Evolutionary conservation across 352 stramenopile genomes (phyloP), one percentile per base, ranked within the genome.

Genomic region (Aphanomyces stellatus): DNA sequence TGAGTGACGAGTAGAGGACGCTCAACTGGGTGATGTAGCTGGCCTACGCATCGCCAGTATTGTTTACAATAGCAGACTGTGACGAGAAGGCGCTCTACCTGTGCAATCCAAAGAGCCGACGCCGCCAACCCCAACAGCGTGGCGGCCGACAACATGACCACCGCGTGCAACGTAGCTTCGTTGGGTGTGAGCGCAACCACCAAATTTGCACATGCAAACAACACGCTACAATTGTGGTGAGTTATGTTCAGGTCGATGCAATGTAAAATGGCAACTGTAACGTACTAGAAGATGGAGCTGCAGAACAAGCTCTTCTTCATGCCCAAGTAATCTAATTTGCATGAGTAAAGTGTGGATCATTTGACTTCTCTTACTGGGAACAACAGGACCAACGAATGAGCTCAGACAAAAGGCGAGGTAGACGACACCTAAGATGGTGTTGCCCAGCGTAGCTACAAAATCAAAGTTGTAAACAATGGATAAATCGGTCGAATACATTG

Each of bases 361-460:
- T 24, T 8, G 17, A 25, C 25, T 17, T 2, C 5, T 24, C 31
- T 19, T 53, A 65, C 57, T 53, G 24, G 57, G 57, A 8, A 65
- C 17, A 7, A 65, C 10, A 1, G 57, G 57, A 7, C 57, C 57
- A 10, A 65, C 10, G 13, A 65, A 34, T 34, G 57, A 46, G 30
- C 57, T 65, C 40, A 65, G 27, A 33, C 51, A 53, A 24, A 65
- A 65, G 27, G 28, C n/a, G 4, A 65, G 35, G 43, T 65, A 65
- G 27, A 65, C 41, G 11, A 65, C 35, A n/a, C 57, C 57, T 17
- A 65, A 35, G 6, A 41, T 65, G 24, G 57, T 65, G 30, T 17
- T 65, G 57, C 57, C 57, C 17, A 65, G 43, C 24, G 33, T 33
- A 11, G 57, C 57, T 53, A 53, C 19, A 30, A 5, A 15, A 51